Percentiles rank a stretch among this genome's conserved stretches.
Conservation (phyloP, 768 basidiomycete genomes). For the Russula virescens region DNA sequence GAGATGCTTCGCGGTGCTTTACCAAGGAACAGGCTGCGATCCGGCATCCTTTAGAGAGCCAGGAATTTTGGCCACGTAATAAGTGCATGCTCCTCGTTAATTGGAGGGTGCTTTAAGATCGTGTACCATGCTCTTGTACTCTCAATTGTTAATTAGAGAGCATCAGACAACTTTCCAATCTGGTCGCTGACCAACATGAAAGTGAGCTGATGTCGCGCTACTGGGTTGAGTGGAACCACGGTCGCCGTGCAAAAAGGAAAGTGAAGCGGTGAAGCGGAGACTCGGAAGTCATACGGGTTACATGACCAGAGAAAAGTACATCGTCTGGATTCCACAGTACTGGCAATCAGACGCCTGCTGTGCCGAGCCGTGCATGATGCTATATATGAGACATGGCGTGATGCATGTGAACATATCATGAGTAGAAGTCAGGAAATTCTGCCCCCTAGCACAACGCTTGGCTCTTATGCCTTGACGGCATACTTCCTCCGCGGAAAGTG, state of each 20-base stretch:
- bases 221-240: neutral
- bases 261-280: neutral
- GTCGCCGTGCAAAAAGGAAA: no score
- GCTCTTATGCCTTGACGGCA: conserved; percentile 81
- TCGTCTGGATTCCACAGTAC: neutral
- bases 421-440: conserved; percentile 31
- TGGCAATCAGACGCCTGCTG: conserved; percentile 10
- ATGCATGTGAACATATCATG: conserved; percentile 31
- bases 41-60: neutral
- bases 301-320: conserved; percentile 1
- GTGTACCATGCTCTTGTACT: neutral
- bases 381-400: conserved; percentile 21
- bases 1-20: neutral
- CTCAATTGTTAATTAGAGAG: neutral
- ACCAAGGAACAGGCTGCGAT: neutral
- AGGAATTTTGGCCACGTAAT: neutral
- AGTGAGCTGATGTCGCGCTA: neutral
- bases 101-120: neutral
- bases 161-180: neutral
- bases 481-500: conserved; percentile 95
- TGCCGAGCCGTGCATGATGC: conserved; percentile 14
- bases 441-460: conserved; percentile 22
- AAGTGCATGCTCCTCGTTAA: neutral
- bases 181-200: neutral
- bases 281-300: neutral